Conservation (phyloP, 306 rosid genomes). For the Quillaja saponaria region DNA sequence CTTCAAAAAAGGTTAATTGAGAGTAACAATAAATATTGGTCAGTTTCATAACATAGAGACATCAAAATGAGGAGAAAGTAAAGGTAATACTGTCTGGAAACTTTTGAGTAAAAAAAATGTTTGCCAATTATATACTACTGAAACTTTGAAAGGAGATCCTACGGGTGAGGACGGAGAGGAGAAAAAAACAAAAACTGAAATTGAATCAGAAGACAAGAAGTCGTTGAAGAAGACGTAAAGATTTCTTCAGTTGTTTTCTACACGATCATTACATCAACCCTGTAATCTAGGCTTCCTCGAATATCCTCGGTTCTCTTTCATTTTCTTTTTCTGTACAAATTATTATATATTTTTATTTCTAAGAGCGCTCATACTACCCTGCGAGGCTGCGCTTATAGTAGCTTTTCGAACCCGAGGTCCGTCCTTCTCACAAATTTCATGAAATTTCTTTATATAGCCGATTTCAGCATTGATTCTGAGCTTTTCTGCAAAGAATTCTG, state of each 20-base stretch:
- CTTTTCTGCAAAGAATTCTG: conserved; percentile 25
- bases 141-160: too few species aligned
- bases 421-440: conserved; percentile 27
- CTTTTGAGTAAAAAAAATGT: too few species aligned
- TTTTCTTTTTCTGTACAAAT: background rate
- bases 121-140: too few species aligned
- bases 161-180: too few species aligned
- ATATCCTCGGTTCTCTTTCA: conserved; percentile 17
- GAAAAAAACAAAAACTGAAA: too few species aligned
- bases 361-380: background rate
- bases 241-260: conserved; percentile 16
- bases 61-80: too few species aligned
- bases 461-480: conserved; percentile 15
- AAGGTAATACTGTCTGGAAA: too few species aligned
- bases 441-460: background rate
- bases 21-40: too few species aligned
- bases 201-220: too few species aligned
- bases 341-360: background rate
- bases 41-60: too few species aligned
- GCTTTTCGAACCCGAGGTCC: conserved; percentile 30
- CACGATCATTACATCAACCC: conserved; percentile 22
- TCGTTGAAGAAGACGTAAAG: conserved; percentile 11
- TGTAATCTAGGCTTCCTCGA: conserved; percentile 55
- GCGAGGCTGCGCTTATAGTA: conserved; percentile 32
- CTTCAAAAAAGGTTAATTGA: too few species aligned